Base-by-base conservation (phyloP, 257 asterid species). In the Nicotiana benthamiana region DNA sequence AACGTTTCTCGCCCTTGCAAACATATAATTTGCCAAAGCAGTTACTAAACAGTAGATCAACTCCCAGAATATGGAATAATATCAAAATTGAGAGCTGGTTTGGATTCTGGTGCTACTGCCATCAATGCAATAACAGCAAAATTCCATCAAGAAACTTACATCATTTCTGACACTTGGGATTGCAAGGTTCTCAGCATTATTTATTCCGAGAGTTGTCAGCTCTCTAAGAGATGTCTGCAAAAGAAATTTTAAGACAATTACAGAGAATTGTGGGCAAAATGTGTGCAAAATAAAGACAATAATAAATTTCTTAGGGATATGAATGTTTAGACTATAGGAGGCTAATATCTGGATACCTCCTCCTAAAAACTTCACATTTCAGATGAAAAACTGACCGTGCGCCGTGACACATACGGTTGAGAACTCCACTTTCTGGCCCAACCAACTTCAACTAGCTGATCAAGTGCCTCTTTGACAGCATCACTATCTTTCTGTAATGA, bases 361-460 rank as follows among this genome's bases (percentile, higher is more conserved):
- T 68, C 30, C 61, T 10, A 11, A 57, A 82, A 87, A 79, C 70
- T 64, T 40, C 82, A 70, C 24, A 79, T 52, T 67, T 72, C 82
- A 65, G 61, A 64, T 61, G 59, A 83, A 86, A 79, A 79, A 88
- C 95, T 89, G 85, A 95, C 99, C 88, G 96, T 90, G 53, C 98
- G 97, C 48, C 99, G 90, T n/a, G 99, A 95, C 75, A 92, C 90
- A 34, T 93, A 93, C 43, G 98, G 97, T 84, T 95, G 99, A 80
- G 98, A 92, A 84, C 94, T 89, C 98, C 97, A 93, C 72, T 83
- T 90, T 76, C 81, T 91, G 72, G 97, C 97, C 97, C 98, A 92
- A 82, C 97, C 97, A 81, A 82, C 75, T 84, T 93, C 96, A 56
- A 84, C 85, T 85, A 95, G 89, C 85, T 91, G 90, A 93, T 91